These are phyloP conservation scores for Jaltomata sinuosa DNA, from an alignment of 257 asterid species.

Conservation along the genomic window DNA sequence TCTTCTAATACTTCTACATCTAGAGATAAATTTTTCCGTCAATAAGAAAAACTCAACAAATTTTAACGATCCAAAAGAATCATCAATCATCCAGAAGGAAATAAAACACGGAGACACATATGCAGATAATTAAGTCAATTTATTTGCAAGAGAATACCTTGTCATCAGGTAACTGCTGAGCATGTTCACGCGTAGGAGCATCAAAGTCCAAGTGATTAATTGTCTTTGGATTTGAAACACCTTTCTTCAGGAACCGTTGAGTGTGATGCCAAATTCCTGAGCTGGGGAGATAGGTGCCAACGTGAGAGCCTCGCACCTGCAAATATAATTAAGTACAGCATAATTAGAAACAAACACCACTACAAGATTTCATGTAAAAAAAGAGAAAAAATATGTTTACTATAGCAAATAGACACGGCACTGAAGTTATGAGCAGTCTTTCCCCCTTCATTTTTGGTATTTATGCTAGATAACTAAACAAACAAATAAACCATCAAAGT, in stretches of 20 bases:
- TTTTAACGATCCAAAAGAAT: neutral
- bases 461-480: neutral
- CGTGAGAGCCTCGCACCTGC: slow-evolving; percentile 93
- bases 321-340: neutral
- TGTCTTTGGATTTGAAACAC: slow-evolving; percentile 56
- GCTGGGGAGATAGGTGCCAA: slow-evolving; percentile 88
- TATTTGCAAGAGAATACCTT: slow-evolving; percentile 42
- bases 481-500: neutral
- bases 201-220: slow-evolving; percentile 97
- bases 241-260: slow-evolving; percentile 69
- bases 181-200: slow-evolving; percentile 96
- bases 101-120: neutral
- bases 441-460: neutral
- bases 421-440: neutral
- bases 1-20: neutral
- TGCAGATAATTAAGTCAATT: slow-evolving; percentile 15
- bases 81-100: neutral
- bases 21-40: neutral
- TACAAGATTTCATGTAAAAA: neutral
- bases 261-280: slow-evolving; percentile 98
- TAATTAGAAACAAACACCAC: neutral
- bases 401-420: neutral
- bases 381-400: neutral
- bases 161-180: slow-evolving; percentile 85
- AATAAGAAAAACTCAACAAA: neutral